phyloP scores from a whole-genome alignment of 352 stramenopile species.

The Aphanomyces euteiches region DNA sequence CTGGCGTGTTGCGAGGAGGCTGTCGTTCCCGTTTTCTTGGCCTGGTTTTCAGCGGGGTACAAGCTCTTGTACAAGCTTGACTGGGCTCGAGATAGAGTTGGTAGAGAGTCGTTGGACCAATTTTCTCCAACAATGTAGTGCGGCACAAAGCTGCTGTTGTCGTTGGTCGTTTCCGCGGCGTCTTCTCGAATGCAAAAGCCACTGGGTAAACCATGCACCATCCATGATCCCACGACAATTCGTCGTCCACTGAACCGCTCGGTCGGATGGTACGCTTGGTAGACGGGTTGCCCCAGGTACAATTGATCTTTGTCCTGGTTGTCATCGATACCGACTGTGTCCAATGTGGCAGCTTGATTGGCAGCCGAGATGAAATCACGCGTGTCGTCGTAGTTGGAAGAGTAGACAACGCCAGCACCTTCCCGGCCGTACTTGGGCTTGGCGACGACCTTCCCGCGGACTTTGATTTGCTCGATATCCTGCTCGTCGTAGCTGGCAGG shows the following conservation, averaged over 20 bases:
- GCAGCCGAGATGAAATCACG: background rate
- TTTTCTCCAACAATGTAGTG: background rate
- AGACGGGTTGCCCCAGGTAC: background rate
- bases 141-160: constrained; percentile 21
- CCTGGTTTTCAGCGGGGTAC: background rate
- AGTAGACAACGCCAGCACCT: constrained; percentile 16
- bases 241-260: background rate
- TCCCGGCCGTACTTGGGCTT: constrained; percentile 24
- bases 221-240: constrained; percentile 6
- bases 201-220: background rate
- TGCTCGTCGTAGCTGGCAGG: constrained; percentile 2
- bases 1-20: background rate
- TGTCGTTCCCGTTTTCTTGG: background rate
- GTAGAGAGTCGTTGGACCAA: background rate
- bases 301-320: background rate
- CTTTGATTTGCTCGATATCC: background rate
- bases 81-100: background rate
- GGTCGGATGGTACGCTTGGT: constrained; percentile 13
- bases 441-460: background rate
- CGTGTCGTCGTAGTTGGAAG: background rate
- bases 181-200: constrained; percentile 16
- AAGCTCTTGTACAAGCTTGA: background rate
- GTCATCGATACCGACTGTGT: background rate
- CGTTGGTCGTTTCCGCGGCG: constrained; percentile 1
- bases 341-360: background rate